phyloP scores from a whole-genome alignment of 2,329 filamentous ascomycete species.

The Ceratocystis alfenasii region DNA sequence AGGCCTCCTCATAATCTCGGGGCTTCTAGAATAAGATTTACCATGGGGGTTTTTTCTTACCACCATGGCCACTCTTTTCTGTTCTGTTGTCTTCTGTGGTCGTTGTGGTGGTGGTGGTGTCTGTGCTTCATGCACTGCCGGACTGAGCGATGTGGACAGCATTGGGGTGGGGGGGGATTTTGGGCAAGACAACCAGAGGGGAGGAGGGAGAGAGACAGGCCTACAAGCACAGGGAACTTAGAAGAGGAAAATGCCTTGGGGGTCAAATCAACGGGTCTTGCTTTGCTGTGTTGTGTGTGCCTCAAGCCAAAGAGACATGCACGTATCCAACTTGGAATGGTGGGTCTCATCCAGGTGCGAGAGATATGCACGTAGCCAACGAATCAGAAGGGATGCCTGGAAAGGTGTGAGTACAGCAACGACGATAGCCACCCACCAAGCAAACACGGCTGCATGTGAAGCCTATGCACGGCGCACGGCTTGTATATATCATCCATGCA shows the following conservation, averaged over 20 bases:
- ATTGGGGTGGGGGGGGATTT: not conserved
- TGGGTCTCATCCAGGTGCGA: not conserved
- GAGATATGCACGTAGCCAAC: conserved; percentile 3
- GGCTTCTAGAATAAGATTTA: not conserved
- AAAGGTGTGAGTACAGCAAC: not conserved
- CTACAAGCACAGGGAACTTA: not conserved
- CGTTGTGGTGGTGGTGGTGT: not conserved
- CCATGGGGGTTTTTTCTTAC: not conserved
- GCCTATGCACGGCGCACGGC: conserved; percentile 1
- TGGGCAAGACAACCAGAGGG: not conserved
- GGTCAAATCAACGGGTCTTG: not conserved
- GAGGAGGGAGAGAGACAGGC: not conserved
- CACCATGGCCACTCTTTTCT: not conserved
- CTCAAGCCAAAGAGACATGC: not conserved
- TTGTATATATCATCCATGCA: not conserved
- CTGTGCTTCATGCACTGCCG: not conserved
- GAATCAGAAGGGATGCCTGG: not conserved
- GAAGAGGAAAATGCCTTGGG: not conserved
- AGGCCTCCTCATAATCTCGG: not conserved
- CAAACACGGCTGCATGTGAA: conserved; percentile 2
- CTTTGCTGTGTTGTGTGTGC: not conserved
- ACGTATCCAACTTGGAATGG: conserved; percentile 4
- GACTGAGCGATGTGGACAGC: not conserved
- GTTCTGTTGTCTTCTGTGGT: not conserved
- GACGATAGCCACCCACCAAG: not conserved